phyloP scores from a whole-genome alignment of 805 yeast species.

The Zygosaccharomyces gambellarensis region DNA sequence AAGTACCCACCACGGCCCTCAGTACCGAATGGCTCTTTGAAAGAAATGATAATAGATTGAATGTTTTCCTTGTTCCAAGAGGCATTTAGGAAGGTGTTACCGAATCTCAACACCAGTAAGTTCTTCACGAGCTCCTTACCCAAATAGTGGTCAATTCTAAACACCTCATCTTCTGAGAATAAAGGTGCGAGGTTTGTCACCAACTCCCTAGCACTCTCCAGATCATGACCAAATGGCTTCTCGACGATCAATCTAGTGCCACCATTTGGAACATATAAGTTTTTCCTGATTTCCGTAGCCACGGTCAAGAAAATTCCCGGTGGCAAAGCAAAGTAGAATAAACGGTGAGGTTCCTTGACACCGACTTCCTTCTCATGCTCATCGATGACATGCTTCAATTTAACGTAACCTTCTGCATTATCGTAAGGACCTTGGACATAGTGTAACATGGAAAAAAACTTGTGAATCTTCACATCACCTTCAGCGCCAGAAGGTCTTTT shows the following conservation, averaged over 20 bases:
- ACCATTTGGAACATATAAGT: conserved; percentile 65
- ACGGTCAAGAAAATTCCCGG: conserved; percentile 86
- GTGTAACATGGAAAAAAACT: conserved; percentile 59
- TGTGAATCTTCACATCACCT: conserved; percentile 44
- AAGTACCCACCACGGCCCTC: conserved; percentile 99
- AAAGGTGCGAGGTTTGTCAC: conserved; percentile 77
- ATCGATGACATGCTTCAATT: conserved; percentile 51
- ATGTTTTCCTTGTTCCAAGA: conserved; percentile 83
- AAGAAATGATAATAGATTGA: conserved; percentile 77
- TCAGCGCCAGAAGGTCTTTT: conserved; percentile 45
- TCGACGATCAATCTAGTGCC: conserved; percentile 81
- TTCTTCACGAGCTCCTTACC: conserved; percentile 99
- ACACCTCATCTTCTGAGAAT: conserved; percentile 86
- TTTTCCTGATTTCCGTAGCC: conserved; percentile 63
- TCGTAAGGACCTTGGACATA: conserved; percentile 83
- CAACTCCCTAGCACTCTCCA: conserved; percentile 68
- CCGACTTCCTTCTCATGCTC: conserved; percentile 49
- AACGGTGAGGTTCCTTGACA: conserved; percentile 59
- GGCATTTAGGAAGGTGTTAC: conserved; percentile 82
- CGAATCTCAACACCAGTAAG: conserved; percentile 81
- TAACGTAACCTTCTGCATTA: conserved; percentile 63
- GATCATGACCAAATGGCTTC: conserved; percentile 95
- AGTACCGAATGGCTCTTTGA: conserved; percentile 98
- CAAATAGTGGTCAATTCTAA: conserved; percentile 93
- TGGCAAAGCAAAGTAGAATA: conserved; percentile 91